Evolutionary conservation across 805 yeast species (phyloP), one percentile per base, ranked within the genome.

Genomic region (Isabelozyma gotoi): DNA sequence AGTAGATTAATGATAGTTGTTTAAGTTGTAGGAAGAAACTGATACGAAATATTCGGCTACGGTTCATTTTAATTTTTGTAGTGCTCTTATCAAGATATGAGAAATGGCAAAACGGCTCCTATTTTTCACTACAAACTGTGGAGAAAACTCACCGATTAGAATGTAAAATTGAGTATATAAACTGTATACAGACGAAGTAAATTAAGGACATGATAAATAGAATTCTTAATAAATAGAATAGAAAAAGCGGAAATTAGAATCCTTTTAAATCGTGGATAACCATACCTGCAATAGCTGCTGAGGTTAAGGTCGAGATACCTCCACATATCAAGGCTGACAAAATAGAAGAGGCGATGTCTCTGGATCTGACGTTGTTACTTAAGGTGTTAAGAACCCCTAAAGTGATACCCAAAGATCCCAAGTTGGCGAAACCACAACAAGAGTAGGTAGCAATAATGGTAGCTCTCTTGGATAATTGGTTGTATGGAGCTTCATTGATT

Each of bases 221-320:
- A n/a, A n/a, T n/a, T n/a, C n/a, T n/a, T n/a, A n/a, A n/a, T n/a
- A n/a, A n/a, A n/a, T n/a, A n/a, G n/a, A n/a, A n/a, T n/a, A n/a
- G n/a, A n/a, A n/a, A n/a, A n/a, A n/a, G n/a, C n/a, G 17, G 8
- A 32, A n/a, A 32, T 17, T 39, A 33, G 45, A 55, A 62, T 5
- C 62, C 53, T 41, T 47, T 46, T 57, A 76, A 62, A 50, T 78
- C 77, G 42, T 78, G 77, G 56, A 81, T 68, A 19, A 80, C 78
- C 85, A 81, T 81, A 20, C 82, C 84, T 6, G 85, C 84, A 45
- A 78, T 76, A 41, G 79, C 76, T 20, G 84, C 84, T 3, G 82
- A 74, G 2, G 76, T 61, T 45, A 77, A 63, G 12, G 86, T 81
- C 17, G 82, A 65, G 44, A 77, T 64, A 43, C 73, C 71, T 5